Conservation (phyloP, 345 rosid species). For the Stellera chamaejasme region DNA sequence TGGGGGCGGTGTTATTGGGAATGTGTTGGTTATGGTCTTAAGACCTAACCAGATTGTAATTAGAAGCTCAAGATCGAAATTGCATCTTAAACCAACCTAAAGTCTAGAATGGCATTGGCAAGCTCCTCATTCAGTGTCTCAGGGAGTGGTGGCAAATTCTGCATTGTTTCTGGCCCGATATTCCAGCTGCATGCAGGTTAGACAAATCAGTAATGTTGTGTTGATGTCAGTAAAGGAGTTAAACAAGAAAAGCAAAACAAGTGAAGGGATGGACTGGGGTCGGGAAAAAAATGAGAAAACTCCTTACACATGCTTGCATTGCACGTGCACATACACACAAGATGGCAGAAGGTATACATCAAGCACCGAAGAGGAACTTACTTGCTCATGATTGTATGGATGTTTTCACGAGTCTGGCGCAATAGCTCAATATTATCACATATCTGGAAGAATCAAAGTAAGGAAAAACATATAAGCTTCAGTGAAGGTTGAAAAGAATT, state of each 20-base stretch:
- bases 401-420: slow-evolving; percentile 27
- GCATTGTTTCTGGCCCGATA: slow-evolving; percentile 50
- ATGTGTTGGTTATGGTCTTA: too few species aligned
- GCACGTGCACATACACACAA: background rate
- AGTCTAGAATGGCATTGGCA: slow-evolving; percentile 27
- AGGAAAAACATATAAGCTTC: slow-evolving; percentile 5
- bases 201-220: background rate
- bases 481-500: slow-evolving; percentile 5
- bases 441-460: slow-evolving; percentile 23
- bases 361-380: slow-evolving; percentile 19
- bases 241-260: background rate
- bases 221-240: background rate
- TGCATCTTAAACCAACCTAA: too few species aligned
- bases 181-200: slow-evolving; percentile 35
- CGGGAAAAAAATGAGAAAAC: background rate
- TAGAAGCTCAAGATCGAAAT: too few species aligned
- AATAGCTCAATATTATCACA: slow-evolving; percentile 36
- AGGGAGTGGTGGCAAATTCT: slow-evolving; percentile 68
- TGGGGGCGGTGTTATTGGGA: too few species aligned
- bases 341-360: background rate
- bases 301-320: background rate
- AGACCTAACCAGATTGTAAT: too few species aligned
- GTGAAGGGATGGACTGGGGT: background rate
- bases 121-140: slow-evolving; percentile 48
- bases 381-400: slow-evolving; percentile 28